phyloP scores from a whole-genome alignment of 2,329 filamentous ascomycete species.

The Cercospora beticola region DNA sequence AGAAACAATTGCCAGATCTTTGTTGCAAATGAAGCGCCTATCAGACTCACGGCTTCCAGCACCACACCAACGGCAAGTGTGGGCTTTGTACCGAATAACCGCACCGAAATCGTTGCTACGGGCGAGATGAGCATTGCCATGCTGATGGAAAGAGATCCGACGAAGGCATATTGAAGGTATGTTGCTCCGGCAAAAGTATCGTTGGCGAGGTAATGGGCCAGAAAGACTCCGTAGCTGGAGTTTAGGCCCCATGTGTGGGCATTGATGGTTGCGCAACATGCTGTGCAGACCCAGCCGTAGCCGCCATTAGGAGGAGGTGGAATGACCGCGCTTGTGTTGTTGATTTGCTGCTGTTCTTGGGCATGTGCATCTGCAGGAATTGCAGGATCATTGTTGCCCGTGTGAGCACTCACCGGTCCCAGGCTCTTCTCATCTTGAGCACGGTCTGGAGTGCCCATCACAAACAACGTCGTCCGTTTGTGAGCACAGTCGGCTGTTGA shows the following conservation, averaged over 20 bases:
- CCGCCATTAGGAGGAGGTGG: constrained; percentile 51
- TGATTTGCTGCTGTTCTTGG: not conserved
- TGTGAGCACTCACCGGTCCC: not conserved
- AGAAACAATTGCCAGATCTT: constrained; percentile 75
- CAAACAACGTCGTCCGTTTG: not conserved
- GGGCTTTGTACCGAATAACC: constrained; percentile 61
- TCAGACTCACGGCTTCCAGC: constrained; percentile 63
- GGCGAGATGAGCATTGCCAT: constrained; percentile 68
- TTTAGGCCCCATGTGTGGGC: constrained; percentile 49
- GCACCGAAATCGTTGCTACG: constrained; percentile 61
- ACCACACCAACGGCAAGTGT: constrained; percentile 65
- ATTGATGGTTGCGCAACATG: constrained; percentile 46
- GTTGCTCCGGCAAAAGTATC: constrained; percentile 63
- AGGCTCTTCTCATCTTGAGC: not conserved
- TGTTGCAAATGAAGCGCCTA: constrained; percentile 67
- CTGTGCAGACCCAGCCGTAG: constrained; percentile 59
- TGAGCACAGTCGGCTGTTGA: not conserved
- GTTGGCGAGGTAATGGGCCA: constrained; percentile 70
- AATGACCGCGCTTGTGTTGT: not conserved
- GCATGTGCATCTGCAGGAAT: not conserved
- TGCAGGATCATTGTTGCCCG: not conserved
- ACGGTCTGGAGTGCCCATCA: not conserved
- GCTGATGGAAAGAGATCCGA: constrained; percentile 69
- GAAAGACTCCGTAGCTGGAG: constrained; percentile 66
- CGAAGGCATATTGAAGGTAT: constrained; percentile 69